Evolutionary conservation across 495 filamentous ascomycete genomes (phyloP).

Genomic region (Cercophora sp.): DNA sequence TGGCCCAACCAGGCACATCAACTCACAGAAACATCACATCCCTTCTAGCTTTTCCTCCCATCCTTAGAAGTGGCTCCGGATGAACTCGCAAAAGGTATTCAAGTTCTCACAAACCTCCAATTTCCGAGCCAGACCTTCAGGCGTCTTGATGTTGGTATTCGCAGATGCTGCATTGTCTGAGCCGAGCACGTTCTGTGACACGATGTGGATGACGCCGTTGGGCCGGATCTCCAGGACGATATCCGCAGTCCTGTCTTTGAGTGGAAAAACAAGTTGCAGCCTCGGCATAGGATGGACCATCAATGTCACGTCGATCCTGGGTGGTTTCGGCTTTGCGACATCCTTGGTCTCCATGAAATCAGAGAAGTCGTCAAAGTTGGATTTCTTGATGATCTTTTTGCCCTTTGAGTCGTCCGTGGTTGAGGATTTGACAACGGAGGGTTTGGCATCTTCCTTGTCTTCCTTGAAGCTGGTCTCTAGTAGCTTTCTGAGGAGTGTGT

Average conservation of each 20-base stretch:
- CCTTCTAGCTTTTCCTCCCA: not conserved
- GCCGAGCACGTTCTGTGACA: constrained; percentile 38
- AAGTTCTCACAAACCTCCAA: constrained; percentile 46
- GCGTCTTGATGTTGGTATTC: constrained; percentile 18
- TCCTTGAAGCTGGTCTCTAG: constrained; percentile 57
- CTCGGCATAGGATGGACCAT: constrained; percentile 42
- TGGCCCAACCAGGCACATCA: not conserved
- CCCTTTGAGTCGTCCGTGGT: not conserved
- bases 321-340: not conserved
- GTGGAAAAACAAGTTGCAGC: constrained; percentile 49
- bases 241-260: constrained; percentile 36
- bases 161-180: constrained; percentile 20
- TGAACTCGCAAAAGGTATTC: constrained; percentile 57
- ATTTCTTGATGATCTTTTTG: constrained; percentile 1
- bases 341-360: constrained; percentile 26
- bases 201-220: constrained; percentile 54
- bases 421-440: not conserved
- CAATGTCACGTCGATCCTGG: constrained; percentile 48
- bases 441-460: no score
- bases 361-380: constrained; percentile 32
- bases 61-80: constrained; percentile 30
- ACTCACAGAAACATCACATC: not conserved
- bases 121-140: constrained; percentile 31
- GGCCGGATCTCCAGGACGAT: constrained; percentile 57
- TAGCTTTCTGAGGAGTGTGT: constrained; percentile 61